phyloP scores from a whole-genome alignment of 805 yeast species.

The Candida multigemmis region DNA sequence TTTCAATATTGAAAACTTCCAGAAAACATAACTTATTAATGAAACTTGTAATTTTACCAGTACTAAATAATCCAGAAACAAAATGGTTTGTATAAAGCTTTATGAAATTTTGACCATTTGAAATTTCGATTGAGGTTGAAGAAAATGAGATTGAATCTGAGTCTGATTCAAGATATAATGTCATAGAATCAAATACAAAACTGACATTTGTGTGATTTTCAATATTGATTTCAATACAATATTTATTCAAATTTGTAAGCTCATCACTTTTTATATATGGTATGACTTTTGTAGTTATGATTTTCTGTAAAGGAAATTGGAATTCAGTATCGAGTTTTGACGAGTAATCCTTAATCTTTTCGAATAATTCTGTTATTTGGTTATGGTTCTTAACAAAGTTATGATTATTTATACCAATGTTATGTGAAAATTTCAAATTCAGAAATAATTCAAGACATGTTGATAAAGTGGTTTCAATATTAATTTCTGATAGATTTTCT shows the following conservation, averaged over 20 bases:
- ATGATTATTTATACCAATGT: conserved; percentile 19
- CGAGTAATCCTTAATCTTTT: conserved; percentile 10
- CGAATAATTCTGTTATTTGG: conserved; percentile 9
- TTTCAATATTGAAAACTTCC: too few relatives aligned
- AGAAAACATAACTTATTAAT: too few relatives aligned
- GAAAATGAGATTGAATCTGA: too few relatives aligned
- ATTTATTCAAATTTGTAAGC: conserved; percentile 16
- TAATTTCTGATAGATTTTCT: conserved; percentile 23
- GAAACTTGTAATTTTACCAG: too few relatives aligned
- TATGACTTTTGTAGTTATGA: conserved; percentile 25
- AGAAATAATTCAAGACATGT: conserved; percentile 35
- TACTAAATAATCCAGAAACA: too few relatives aligned
- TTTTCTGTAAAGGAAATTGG: conserved; percentile 19
- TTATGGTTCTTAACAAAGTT: conserved; percentile 9
- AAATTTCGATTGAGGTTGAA: too few relatives aligned
- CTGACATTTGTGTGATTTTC: conserved; percentile 17
- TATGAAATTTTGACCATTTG: too few relatives aligned
- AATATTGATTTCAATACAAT: conserved; percentile 25
- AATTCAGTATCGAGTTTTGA: conserved; percentile 8
- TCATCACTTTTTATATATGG: conserved; percentile 27
- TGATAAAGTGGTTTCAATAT: conserved; percentile 19
- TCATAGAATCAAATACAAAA: conserved; percentile 12
- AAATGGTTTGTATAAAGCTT: conserved; percentile 4
- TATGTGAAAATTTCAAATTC: conserved; percentile 10
- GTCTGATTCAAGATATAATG: too few relatives aligned